A percentile compares a stretch with the other conserved stretches of the same genome.
Evolutionary conservation across 352 stramenopile genomes (phyloP).

Genomic region (Phytophthora fragariae): DNA sequence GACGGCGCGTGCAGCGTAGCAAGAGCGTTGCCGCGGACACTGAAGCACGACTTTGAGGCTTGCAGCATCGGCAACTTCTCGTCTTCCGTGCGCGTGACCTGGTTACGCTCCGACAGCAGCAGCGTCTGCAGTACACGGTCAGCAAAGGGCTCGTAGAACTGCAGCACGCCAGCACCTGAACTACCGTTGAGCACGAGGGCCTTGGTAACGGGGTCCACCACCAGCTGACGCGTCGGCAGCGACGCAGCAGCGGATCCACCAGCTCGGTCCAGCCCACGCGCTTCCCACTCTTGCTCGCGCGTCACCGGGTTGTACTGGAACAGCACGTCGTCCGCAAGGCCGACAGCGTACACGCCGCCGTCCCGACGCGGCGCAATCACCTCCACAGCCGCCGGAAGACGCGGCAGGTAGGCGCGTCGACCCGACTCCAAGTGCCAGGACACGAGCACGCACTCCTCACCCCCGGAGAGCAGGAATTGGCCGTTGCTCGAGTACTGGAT

Average conservation of each 20-base stretch:
- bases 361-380: constrained; percentile 63
- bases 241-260: constrained; percentile 49
- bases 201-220: constrained; percentile 69
- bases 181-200: constrained; percentile 72
- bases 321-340: constrained; percentile 68
- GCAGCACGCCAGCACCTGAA: constrained; percentile 66
- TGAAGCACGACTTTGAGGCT: constrained; percentile 66
- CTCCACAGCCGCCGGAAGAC: constrained; percentile 68
- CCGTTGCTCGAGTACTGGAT: constrained; percentile 81
- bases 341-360: constrained; percentile 68
- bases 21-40: constrained; percentile 53
- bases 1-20: constrained; percentile 65
- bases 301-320: constrained; percentile 89
- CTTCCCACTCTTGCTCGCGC: constrained; percentile 78
- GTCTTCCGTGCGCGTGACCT: constrained; percentile 81
- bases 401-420: constrained; percentile 77
- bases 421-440: constrained; percentile 88
- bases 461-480: constrained; percentile 81
- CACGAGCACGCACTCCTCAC: constrained; percentile 89
- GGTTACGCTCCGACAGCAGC: constrained; percentile 81
- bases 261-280: constrained; percentile 65
- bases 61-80: constrained; percentile 63
- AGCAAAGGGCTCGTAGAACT: constrained; percentile 87
- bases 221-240: constrained; percentile 60
- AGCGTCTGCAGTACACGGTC: constrained; percentile 80